These are phyloP conservation scores for Starmerella roubikii DNA, from an alignment of 805 yeast genomes.

Conservation along the genomic window DNA sequence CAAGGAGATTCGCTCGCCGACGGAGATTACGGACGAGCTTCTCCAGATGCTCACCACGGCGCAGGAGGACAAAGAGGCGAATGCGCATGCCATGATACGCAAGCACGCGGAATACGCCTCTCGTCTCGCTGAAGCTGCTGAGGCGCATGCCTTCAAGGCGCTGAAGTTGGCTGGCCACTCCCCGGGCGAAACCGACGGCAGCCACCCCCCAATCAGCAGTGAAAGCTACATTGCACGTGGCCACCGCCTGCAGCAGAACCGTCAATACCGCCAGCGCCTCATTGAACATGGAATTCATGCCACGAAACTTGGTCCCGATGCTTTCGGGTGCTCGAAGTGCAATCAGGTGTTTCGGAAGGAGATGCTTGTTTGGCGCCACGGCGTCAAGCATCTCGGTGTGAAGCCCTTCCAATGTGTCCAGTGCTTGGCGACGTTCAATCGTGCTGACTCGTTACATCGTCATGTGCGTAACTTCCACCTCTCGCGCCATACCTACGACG, in stretches of 20 bases:
- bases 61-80: too few species aligned
- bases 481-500: too few species aligned
- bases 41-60: too few species aligned
- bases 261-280: constrained; percentile 5
- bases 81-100: too few species aligned
- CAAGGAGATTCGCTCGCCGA: too few species aligned
- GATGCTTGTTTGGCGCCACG: constrained; percentile 16
- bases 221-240: not conserved
- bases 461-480: constrained; percentile 10
- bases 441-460: constrained; percentile 12
- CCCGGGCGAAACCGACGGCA: too few species aligned
- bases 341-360: constrained; percentile 7
- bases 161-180: constrained; percentile 1
- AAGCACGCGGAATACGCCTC: too few species aligned
- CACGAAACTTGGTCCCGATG: not conserved
- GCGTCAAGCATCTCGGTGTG: constrained; percentile 9
- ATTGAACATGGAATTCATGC: constrained; percentile 9
- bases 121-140: constrained; percentile 1
- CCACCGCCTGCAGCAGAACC: constrained; percentile 8
- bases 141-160: constrained; percentile 2
- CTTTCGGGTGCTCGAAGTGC: constrained; percentile 9
- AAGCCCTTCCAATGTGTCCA: constrained; percentile 11
- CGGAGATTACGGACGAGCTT: too few species aligned
- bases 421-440: constrained; percentile 7
- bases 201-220: too few species aligned